Evolutionary conservation across 768 basidiomycete species (phyloP), one percentile per base, ranked within the genome.

Genomic region (Pleurotus djamor): DNA sequence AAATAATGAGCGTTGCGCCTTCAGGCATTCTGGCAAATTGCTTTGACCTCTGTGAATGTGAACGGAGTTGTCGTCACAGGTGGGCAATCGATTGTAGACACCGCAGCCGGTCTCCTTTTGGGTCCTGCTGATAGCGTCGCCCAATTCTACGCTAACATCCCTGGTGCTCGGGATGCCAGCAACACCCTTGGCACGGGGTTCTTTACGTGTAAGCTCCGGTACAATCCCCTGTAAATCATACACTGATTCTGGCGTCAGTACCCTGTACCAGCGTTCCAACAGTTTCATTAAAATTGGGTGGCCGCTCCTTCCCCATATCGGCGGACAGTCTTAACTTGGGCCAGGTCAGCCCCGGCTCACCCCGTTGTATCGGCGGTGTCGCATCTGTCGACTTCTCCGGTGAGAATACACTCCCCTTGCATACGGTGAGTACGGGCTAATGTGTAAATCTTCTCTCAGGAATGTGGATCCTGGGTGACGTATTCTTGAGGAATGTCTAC

Each of bases 321-420:
- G 32, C 14, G 3, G 16, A 72, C 13, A 68, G 38, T 54, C 64
- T 69, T 52, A 83, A 83, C 21, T 58, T 83, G 17, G 67, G 83
- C 13, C 38, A 33, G 63, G 61, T 64, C 50, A 75, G 72, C 56
- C 56, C 80, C 58, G 83, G 84, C n/a, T 71, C 74, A 37, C 82
- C 28, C 17, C 47, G 57, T 37, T 70, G 88, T 66, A 66, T 77
- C 0, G 81, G 84, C n/a, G 83, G 84, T 4, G 80, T 89, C 64
- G 76, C 77, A 4, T 70, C 79, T 8, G 79, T 80, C 14, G 68
- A 77, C 35, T 43, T 67, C 28, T 71, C 38, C 59, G 34, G 60
- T 45, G 43, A 36, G 28, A 41, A 5, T 12, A 47, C 45, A 47
- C 10, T 47, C 2, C 12, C 5, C 8, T 33, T 12, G 3, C 34